Evolutionary conservation across 208 protist species (phyloP).

Genomic region (Balamuthia mandrillaris): DNA sequence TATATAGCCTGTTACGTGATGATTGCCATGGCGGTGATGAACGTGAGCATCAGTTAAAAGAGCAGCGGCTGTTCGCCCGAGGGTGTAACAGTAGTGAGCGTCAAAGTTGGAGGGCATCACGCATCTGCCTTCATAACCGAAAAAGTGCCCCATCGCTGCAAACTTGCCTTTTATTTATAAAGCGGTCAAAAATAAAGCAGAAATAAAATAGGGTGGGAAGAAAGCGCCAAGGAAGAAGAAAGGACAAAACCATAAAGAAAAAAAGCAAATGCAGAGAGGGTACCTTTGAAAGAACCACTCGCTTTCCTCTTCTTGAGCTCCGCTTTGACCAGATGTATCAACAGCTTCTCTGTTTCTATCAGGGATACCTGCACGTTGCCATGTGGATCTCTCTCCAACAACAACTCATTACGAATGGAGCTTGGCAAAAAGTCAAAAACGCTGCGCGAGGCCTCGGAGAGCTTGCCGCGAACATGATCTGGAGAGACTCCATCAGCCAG

Average conservation of each 20-base stretch:
- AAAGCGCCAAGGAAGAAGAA: too few relatives aligned
- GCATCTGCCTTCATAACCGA: slow-evolving; percentile 74
- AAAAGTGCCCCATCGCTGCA: slow-evolving; percentile 64
- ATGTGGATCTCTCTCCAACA: slow-evolving; percentile 46
- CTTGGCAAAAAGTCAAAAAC: slow-evolving; percentile 49
- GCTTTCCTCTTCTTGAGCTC: slow-evolving; percentile 9
- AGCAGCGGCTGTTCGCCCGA: slow-evolving; percentile 34
- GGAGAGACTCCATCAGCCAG: slow-evolving; percentile 21
- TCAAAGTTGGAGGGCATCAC: slow-evolving; percentile 68
- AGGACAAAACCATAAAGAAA: too few relatives aligned
- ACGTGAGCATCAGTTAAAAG: not conserved
- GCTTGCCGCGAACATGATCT: not conserved
- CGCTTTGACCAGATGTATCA: slow-evolving; percentile 37
- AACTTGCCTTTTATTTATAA: too few relatives aligned
- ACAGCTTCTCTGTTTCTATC: slow-evolving; percentile 70
- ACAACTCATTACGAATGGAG: slow-evolving; percentile 48
- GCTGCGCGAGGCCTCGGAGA: not conserved
- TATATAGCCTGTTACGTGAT: slow-evolving; percentile 62
- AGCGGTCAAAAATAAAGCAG: too few relatives aligned
- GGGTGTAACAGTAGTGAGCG: slow-evolving; percentile 66
- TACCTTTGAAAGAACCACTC: slow-evolving; percentile 15
- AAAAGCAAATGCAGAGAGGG: too few relatives aligned
- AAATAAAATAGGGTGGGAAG: too few relatives aligned
- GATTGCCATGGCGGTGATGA: not conserved
- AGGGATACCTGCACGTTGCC: slow-evolving; percentile 67